Base-by-base conservation (phyloP, 2,329 filamentous ascomycete genomes). In the Penicillium frequentans region DNA sequence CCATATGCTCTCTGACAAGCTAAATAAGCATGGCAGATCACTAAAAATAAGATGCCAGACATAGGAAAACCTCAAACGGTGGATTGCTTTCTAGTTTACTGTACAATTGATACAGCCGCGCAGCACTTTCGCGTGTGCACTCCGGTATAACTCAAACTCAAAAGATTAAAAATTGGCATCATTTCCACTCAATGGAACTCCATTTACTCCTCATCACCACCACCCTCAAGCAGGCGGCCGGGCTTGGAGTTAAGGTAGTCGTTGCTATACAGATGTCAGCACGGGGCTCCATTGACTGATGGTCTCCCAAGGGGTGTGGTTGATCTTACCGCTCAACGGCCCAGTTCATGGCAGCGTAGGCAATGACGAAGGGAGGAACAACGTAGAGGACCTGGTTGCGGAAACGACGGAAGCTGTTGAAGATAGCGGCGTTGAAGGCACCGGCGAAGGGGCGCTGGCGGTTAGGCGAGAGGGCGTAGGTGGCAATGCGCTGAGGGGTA, bases 391-490 rank as follows among this genome's bases (percentile, higher is more conserved):
- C 86, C 83, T 98, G 95, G 68, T 84, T 78, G 75, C 87, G 88
- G 79, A 89, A 90, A 71, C 95, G 87, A 77, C 95, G 88, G 85
- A 90, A 96, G 69, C 86, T 88, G 86, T 99, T 99, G 88, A 98
- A 98, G 82, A 98, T 80, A 72, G 93, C 93, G 66, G 88, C 90
- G 77, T 93, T 81, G 64, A 84, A 77, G 59, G 88, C 82, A 70
- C 90, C 91, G 63, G 91, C 91, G 66, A 96, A 84, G 63, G 92
- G 90, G 72, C 90, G 88, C 82, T 96, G 93, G 75, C 90, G 89
- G 85, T 99, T 98, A 66, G 89, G 79, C 68, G 90, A 88, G 67
- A 99, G 74, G 65, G 88, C 84, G 80, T 96, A 98, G 70, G 82
- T 81, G 55, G 81, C 79, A 58, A 88, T 79, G 69, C 85, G 85